A percentile compares a stretch with the other conserved stretches of the same genome.
Evolutionary conservation across 176 grass and related monocot genomes (phyloP).

Genomic region (Musa troglodytarum): DNA sequence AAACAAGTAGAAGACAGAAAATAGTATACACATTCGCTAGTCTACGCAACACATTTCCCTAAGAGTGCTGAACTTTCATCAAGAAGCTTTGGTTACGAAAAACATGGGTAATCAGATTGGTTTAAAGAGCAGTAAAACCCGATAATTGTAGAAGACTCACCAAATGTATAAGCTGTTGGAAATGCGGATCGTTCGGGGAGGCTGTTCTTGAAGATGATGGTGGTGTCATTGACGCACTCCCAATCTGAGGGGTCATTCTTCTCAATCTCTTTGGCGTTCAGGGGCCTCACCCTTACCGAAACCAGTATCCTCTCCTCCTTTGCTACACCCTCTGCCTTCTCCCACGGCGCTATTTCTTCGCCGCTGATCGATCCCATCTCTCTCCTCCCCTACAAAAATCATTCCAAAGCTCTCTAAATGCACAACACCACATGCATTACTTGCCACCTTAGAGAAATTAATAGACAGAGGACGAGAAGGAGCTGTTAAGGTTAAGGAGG

Average conservation of each 20-base stretch:
- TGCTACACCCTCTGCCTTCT: constrained; percentile 25
- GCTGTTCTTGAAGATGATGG: constrained; percentile 57
- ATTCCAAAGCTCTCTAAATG: too few species aligned
- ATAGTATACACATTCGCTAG: too few species aligned
- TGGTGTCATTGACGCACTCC: constrained; percentile 53
- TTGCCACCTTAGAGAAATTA: too few species aligned
- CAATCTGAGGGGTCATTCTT: constrained; percentile 50
- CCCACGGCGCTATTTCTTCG: constrained; percentile 26
- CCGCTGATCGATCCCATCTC: constrained; percentile 9
- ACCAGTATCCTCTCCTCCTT: constrained; percentile 64
- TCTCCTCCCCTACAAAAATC: too few species aligned
- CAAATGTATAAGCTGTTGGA: constrained; percentile 54
- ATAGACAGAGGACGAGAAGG: too few species aligned
- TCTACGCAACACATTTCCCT: too few species aligned
- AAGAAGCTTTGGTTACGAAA: too few species aligned
- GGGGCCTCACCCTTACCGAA: constrained; percentile 67
- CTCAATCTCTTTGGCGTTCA: constrained; percentile 57
- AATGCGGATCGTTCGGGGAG: constrained; percentile 63
- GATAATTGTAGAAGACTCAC: constrained; percentile 28
- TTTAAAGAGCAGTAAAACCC: background rate
- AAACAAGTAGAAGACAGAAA: too few species aligned
- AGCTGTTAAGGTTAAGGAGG: too few species aligned
- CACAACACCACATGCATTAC: too few species aligned
- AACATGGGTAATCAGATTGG: too few species aligned
- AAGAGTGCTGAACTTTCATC: too few species aligned